Conservation (phyloP, 176 grass and related monocot genomes). For the Hsuehochloa calcarea region DNA sequence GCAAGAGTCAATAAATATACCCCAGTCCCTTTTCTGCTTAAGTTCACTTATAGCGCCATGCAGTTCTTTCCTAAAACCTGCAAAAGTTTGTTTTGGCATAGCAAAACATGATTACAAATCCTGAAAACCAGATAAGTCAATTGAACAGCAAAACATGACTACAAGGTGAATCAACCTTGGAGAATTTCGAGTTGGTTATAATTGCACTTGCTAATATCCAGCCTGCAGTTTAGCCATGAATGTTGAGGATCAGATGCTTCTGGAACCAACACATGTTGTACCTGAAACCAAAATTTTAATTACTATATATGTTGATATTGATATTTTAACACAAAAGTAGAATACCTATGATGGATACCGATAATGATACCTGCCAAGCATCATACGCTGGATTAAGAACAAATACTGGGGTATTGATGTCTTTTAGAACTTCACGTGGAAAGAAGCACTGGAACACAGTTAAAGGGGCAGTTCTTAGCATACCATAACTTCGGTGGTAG, state of each 20-base stretch:
- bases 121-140: background rate
- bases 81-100: background rate
- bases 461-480: slow-evolving; percentile 14
- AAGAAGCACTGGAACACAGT: slow-evolving; percentile 68
- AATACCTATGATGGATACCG: background rate
- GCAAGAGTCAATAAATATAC: slow-evolving; percentile 71
- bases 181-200: slow-evolving; percentile 61
- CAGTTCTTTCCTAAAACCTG: slow-evolving; percentile 64
- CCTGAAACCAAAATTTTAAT: slow-evolving; percentile 43
- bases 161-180: slow-evolving; percentile 55
- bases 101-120: background rate
- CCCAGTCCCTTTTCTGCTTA: slow-evolving; percentile 58
- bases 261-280: slow-evolving; percentile 66
- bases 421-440: slow-evolving; percentile 69
- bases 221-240: slow-evolving; percentile 63
- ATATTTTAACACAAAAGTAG: background rate
- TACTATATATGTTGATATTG: background rate
- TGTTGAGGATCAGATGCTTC: slow-evolving; percentile 48
- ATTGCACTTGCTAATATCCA: slow-evolving; percentile 73
- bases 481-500: background rate
- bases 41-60: slow-evolving; percentile 40
- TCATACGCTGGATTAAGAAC: slow-evolving; percentile 87
- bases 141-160: background rate
- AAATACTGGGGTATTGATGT: slow-evolving; percentile 63
- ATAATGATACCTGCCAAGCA: slow-evolving; percentile 71